phyloP scores from a whole-genome alignment of 345 rosid genomes.

The Cardamine resedifolia region DNA sequence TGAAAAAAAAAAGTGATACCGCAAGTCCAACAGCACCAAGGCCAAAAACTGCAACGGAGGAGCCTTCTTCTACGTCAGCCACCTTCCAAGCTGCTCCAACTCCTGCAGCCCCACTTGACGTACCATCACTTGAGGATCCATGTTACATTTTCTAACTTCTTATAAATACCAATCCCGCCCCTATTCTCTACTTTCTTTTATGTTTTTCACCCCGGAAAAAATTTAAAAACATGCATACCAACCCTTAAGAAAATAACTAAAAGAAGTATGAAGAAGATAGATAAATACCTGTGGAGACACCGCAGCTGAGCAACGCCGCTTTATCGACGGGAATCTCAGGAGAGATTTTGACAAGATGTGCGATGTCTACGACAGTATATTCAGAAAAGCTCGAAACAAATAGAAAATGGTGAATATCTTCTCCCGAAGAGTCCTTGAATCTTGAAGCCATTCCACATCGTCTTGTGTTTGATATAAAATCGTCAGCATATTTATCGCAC shows the following conservation, averaged over 20 bases:
- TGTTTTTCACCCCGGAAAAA: neutral
- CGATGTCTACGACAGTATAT: slow-evolving; percentile 72
- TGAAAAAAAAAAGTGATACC: slow-evolving; percentile 40
- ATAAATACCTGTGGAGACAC: slow-evolving; percentile 60
- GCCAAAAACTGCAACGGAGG: slow-evolving; percentile 69
- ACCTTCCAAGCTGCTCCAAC: slow-evolving; percentile 72
- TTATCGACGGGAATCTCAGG: slow-evolving; percentile 42
- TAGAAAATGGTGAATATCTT: slow-evolving; percentile 49
- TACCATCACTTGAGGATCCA: neutral
- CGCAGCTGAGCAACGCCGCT: slow-evolving; percentile 65
- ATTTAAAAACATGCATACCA: neutral
- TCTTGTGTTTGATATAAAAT: slow-evolving; percentile 26
- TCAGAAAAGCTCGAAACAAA: slow-evolving; percentile 64
- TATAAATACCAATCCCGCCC: neutral
- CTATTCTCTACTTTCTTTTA: neutral
- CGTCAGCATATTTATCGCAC: slow-evolving; percentile 37
- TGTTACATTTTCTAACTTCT: neutral
- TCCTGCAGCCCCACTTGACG: slow-evolving; percentile 42
- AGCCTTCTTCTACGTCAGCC: slow-evolving; percentile 56
- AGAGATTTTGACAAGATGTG: slow-evolving; percentile 50
- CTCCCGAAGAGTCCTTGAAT: slow-evolving; percentile 58
- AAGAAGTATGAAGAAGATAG: neutral
- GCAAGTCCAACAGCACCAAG: slow-evolving; percentile 79
- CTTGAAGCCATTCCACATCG: slow-evolving; percentile 53
- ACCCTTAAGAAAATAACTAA: neutral